Conservation (phyloP, 768 basidiomycete species). For the Mrakia blollopis region DNA sequence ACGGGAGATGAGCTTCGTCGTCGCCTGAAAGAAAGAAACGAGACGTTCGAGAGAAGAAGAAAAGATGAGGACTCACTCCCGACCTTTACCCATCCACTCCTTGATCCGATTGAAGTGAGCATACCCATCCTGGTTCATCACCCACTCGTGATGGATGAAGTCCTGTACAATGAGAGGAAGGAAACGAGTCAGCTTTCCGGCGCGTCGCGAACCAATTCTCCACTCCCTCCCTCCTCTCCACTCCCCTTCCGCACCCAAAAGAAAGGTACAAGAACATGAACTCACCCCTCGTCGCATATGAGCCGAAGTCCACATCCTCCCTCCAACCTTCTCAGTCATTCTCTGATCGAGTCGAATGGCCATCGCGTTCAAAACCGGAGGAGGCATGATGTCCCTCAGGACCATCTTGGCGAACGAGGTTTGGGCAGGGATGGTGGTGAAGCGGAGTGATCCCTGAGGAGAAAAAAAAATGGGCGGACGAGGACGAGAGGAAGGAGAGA, state of each 20-base stretch:
- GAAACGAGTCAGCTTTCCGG: not conserved
- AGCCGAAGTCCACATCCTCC: slow-evolving; percentile 30
- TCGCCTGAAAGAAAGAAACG: not conserved
- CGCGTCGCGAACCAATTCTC: too few relatives aligned
- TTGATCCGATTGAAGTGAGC: slow-evolving; percentile 32
- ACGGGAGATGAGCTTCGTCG: not conserved
- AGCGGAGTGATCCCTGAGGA: slow-evolving; percentile 21
- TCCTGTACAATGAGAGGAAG: not conserved
- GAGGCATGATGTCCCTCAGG: slow-evolving; percentile 28
- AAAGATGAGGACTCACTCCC: slow-evolving; percentile 30
- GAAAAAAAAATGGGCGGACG: too few relatives aligned
- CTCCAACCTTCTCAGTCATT: slow-evolving; percentile 27
- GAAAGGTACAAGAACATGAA: not conserved
- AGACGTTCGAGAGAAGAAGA: not conserved
- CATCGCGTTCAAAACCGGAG: slow-evolving; percentile 19
- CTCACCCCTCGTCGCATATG: slow-evolving; percentile 32
- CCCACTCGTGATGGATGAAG: slow-evolving; percentile 33
- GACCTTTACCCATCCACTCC: slow-evolving; percentile 24
- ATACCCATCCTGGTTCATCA: slow-evolving; percentile 33
- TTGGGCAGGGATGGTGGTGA: slow-evolving; percentile 27
- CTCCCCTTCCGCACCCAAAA: not conserved
- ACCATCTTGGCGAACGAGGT: slow-evolving; percentile 24
- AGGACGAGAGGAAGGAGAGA: too few relatives aligned
- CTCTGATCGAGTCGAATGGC: slow-evolving; percentile 25
- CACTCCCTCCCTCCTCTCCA: not conserved